Evolutionary conservation across 2,329 filamentous ascomycete species (phyloP), one percentile per base, ranked within the genome.

Genomic region (Daldinia eschscholtzii): DNA sequence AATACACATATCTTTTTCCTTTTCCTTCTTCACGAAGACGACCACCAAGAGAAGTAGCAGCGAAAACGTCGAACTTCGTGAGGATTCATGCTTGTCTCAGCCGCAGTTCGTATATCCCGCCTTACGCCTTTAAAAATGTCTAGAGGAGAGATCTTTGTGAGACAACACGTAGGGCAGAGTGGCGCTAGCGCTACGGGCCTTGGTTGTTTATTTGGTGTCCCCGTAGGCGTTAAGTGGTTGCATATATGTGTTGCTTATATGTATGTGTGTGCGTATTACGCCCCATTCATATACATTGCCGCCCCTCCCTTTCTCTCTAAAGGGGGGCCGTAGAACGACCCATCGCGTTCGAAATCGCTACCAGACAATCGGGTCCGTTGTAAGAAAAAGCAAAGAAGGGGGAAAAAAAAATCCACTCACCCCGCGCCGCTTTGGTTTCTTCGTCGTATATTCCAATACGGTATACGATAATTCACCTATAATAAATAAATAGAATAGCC

Each of bases 291-390:
- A 56, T 56, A 56, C 59, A 39, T 62, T 64, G 57, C 70, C 58
- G 67, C 64, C 65, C 66, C 68, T 61, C 59, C 65, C 52, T 23
- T 23, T 23, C 20, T 23, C 59, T 26, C 55, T 62, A 64, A 46
- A 57, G 33, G 56, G 33, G 56, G 35, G 53, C 59, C 62, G 57
- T 64, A 64, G 65, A 64, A 37, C n/a, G 57, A 57, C 50, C 50
- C 55, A 57, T 62, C 41, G 48, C 20, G 20, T 23, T 23, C 20
- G 20, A 23, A 63, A 65, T 67, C 58, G 67, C 61, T 70, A 71
- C 64, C 70, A 61, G 37, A 68, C 52, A 65, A 56, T 57, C 66
- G 70, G 70, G 70, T 65, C 64, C 48, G 37, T 62, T 46, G 42
- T 20, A 13, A 23, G 20, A 23, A 23, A 23, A 23, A 23, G 20